These are phyloP conservation scores for Adansonia rubrostipa DNA, from an alignment of 441 rosid species.

Conservation along the genomic window DNA sequence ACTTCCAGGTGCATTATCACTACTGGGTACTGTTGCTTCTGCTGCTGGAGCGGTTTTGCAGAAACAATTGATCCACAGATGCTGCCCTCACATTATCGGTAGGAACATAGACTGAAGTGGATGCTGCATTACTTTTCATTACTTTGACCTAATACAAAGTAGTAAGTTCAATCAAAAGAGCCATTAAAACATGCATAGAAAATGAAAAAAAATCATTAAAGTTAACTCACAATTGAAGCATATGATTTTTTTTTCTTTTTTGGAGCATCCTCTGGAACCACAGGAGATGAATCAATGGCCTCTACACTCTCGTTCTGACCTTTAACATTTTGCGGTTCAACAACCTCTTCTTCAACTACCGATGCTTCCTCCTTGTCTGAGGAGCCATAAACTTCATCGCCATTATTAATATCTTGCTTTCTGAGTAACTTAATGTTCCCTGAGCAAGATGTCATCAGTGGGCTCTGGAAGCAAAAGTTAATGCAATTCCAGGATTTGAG, in stretches of 20 bases:
- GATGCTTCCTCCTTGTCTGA: conserved; percentile 69
- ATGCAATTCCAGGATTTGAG: conserved; percentile 27
- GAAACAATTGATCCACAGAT: conserved; percentile 44
- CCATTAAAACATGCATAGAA: neutral
- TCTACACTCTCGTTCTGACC: conserved; percentile 36
- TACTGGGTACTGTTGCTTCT: conserved; percentile 38
- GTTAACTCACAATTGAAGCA: conserved; percentile 81
- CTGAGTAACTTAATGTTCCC: conserved; percentile 43
- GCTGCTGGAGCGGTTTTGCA: conserved; percentile 42
- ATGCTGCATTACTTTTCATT: conserved; percentile 44
- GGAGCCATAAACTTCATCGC: conserved; percentile 59
- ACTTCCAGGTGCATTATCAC: conserved; percentile 54
- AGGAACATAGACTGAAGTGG: conserved; percentile 55
- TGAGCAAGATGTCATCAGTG: conserved; percentile 34
- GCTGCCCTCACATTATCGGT: conserved; percentile 42
- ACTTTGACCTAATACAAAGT: conserved; percentile 53
- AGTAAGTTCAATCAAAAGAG: conserved; percentile 17
- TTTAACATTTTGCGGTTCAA: conserved; percentile 39
- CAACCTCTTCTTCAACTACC: conserved; percentile 57
- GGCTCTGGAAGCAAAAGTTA: conserved; percentile 52
- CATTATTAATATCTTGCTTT: conserved; percentile 56
- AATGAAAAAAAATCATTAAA: conserved; percentile 7
- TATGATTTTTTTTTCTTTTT: conserved; percentile 48
- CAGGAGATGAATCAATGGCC: conserved; percentile 41
- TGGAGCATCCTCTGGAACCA: conserved; percentile 62